Evolutionary conservation across 2,329 filamentous ascomycete species (phyloP).

Genomic region (Calycina herbarum): DNA sequence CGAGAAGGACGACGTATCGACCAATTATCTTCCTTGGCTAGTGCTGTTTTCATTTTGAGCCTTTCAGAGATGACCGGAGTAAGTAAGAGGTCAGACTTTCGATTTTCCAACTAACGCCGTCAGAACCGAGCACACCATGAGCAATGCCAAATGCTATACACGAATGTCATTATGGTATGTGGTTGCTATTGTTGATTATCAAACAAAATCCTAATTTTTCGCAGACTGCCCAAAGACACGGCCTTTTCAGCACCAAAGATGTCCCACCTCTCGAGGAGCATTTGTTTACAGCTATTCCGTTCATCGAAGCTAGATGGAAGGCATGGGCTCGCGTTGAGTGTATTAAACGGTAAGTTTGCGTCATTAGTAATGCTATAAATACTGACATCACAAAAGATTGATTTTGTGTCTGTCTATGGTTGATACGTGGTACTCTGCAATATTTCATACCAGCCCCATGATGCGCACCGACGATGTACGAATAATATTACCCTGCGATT

Average conservation of each 20-base stretch:
- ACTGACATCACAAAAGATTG: constrained; percentile 18
- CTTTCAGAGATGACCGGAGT: constrained; percentile 29
- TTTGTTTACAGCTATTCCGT: constrained; percentile 45
- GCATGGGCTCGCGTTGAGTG: constrained; percentile 54
- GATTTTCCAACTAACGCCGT: constrained; percentile 2
- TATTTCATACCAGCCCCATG: constrained; percentile 26
- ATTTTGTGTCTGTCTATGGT: constrained; percentile 28
- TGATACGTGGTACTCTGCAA: constrained; percentile 30
- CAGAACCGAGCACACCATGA: constrained; percentile 36
- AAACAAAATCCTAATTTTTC: background rate
- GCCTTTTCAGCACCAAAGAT: constrained; percentile 50
- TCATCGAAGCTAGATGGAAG: constrained; percentile 50
- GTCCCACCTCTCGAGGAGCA: constrained; percentile 42
- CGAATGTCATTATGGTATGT: constrained; percentile 47
- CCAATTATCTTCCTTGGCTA: constrained; percentile 27
- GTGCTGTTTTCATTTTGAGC: constrained; percentile 26
- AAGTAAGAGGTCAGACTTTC: constrained; percentile 6
- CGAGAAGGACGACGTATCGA: constrained; percentile 25
- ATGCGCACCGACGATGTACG: constrained; percentile 24
- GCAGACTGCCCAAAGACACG: constrained; percentile 49
- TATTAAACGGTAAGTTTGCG: constrained; percentile 44
- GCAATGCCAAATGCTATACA: constrained; percentile 48
- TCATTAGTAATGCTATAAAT: background rate
- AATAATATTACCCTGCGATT: constrained; percentile 26
- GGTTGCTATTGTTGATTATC: background rate